phyloP scores from a whole-genome alignment of 176 grass and related monocot genomes.

The Aegilops speltoides region DNA sequence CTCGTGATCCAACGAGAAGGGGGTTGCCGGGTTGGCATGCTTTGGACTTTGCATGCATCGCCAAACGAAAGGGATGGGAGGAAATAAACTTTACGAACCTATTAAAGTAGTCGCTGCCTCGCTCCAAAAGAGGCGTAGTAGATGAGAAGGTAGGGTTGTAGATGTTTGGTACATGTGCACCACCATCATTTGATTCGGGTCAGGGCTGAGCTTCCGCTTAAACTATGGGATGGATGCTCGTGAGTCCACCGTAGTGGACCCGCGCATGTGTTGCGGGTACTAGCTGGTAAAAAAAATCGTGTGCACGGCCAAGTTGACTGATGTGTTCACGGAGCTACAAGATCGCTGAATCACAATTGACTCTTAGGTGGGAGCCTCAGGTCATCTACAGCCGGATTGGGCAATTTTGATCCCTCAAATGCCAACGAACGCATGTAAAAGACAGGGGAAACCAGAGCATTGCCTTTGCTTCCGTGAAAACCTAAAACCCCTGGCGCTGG shows the following conservation, averaged over 20 bases:
- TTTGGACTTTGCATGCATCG: slow-evolving; percentile 27
- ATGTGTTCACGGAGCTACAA: too few relatives aligned
- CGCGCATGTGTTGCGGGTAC: background rate
- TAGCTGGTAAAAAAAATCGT: background rate
- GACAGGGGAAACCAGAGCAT: too few relatives aligned
- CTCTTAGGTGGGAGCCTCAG: too few relatives aligned
- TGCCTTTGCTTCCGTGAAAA: too few relatives aligned
- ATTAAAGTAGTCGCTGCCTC: background rate
- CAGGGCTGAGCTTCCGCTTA: background rate
- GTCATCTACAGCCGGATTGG: too few relatives aligned
- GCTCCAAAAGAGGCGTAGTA: background rate
- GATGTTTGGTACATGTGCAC: slow-evolving; percentile 31
- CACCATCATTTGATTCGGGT: background rate
- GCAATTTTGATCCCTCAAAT: too few relatives aligned
- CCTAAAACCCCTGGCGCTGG: too few relatives aligned
- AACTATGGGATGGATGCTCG: background rate
- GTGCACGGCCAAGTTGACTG: background rate
- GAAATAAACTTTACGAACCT: background rate
- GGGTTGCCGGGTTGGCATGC: slow-evolving; percentile 38
- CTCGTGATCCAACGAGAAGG: slow-evolving; percentile 28
- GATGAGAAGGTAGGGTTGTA: background rate
- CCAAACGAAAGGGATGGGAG: background rate
- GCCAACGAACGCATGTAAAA: too few relatives aligned
- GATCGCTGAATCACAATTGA: too few relatives aligned
- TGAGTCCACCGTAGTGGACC: background rate